Base-by-base conservation (phyloP, 768 basidiomycete genomes). In the Tulasnella calospora region DNA sequence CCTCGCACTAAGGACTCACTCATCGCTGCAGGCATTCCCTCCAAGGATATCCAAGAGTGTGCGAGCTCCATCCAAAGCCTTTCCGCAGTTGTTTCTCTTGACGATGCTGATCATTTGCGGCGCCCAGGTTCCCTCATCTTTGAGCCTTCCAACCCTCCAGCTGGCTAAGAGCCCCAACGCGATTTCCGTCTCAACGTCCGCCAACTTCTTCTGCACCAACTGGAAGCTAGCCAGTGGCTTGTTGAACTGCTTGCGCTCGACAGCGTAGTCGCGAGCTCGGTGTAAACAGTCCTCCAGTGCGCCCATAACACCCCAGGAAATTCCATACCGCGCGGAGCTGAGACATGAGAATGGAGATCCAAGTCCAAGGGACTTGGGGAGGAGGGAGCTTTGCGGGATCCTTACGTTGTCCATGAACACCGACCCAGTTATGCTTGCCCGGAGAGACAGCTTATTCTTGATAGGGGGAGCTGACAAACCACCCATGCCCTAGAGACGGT, bases 201-300 rank as follows among this genome's bases (percentile, higher is more conserved):
- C 95, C 21, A 99, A 88, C 85, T 99, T 99, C 89, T 97, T 97
- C 84, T 98, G 96, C 23, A 98, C 88, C n/a, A 99, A 91, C 84
- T 99, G 97, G 90, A 97, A 99, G 7, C 93, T 92, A 1, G 94
- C 96, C 3, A 98, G 87, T 0, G 96, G 95, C 47, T 92, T 90
- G 33, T 90, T 87, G 86, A 99, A 99, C 84, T 99, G 97, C 71
- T 91, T 89, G 21, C 96, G 89, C 83, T 98, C 94, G 44, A 98
- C 89, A 13, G 95, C 93, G 83, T 99, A 98, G 15, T 88, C 87
- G 30, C 93, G 89, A 0, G 96, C 89, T 55, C 89, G 89, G 44
- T 87, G 83, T 57, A 98, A 88, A 82, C 95, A 98, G 81, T 98
- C 94, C 83, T 99, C 96, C 36, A 99, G 88, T 2, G 96, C 92